phyloP scores from a whole-genome alignment of 176 grass and related monocot genomes.

The Paspalum notatum region DNA sequence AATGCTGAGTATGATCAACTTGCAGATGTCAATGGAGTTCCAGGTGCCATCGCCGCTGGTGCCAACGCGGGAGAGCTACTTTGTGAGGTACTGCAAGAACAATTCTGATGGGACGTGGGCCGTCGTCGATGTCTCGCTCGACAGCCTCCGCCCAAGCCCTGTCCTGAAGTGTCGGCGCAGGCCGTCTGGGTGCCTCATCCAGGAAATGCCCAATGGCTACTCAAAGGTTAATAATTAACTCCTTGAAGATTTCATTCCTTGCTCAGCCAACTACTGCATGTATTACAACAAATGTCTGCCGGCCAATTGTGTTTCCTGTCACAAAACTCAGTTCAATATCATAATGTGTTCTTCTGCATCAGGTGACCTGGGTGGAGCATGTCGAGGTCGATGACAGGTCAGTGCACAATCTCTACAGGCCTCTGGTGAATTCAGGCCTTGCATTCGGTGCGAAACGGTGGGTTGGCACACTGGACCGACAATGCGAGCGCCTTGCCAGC shows the following conservation, averaged over 20 bases:
- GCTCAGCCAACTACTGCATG: background rate
- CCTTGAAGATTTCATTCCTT: background rate
- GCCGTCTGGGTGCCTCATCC: conserved; percentile 69
- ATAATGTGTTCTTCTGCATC: background rate
- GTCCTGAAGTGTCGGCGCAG: conserved; percentile 54
- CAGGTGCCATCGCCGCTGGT: conserved; percentile 84
- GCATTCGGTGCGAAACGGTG: conserved; percentile 89
- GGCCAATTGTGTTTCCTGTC: background rate
- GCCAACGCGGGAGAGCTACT: conserved; percentile 76
- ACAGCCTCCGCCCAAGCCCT: conserved; percentile 60
- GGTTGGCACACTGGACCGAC: conserved; percentile 77
- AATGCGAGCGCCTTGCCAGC: conserved; percentile 87
- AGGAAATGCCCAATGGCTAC: conserved; percentile 77
- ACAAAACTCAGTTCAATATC: background rate
- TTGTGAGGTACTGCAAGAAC: conserved; percentile 83
- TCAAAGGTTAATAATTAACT: conserved; percentile 54
- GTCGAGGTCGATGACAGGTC: conserved; percentile 88
- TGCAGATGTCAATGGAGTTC: conserved; percentile 92
- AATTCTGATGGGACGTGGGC: conserved; percentile 71
- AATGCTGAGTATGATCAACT: background rate
- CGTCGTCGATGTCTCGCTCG: conserved; percentile 77
- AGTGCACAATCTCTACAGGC: conserved; percentile 92
- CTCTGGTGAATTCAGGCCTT: conserved; percentile 86
- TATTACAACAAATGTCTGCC: background rate
- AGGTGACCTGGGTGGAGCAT: conserved; percentile 98